Base-by-base conservation (phyloP, 805 yeast genomes). In the Candida germanica region DNA sequence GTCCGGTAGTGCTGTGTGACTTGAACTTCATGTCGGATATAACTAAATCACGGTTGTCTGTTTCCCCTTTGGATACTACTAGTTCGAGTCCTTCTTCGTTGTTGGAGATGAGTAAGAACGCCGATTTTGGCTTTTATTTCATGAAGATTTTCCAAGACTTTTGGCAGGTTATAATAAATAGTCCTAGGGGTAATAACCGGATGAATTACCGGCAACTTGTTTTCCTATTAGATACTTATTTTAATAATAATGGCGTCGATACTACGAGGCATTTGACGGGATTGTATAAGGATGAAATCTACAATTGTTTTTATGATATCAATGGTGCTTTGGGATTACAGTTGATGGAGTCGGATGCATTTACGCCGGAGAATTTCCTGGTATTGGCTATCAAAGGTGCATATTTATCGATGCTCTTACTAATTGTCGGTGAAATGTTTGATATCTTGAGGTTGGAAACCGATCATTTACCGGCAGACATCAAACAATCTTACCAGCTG, bases 1-100 rank as follows among this genome's bases (percentile, higher is more conserved):
- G 72, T 35, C 71, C 72, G 1, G 71, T 66, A 2, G 54, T 65
- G 23, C 68, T 60, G 33, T 64, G 66, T 37, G 70, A 63, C 43
- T 54, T 65, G 41, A 59, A 61, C 39, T 50, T 59, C 27, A 55
- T 64, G 65, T 50, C 49, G 14, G 65, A 61, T 18, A 20, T 7
- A 7, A 20, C 6, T 6, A 7, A 6, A 10, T 20, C 10, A 20
- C 6, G 10, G 23, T 10, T 20, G 23, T 7, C 23, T 20, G 23
- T 6, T 7, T 7, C 10, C 10, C 23, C 23, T 20, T 20, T 20
- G 10, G 23, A 20, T 20, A 6, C 9, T 7, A 20, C 6, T 6
- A 20, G 23, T 10, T 10, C 23, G 9, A 10, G 6, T 20, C 6
- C 9, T 7, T 7, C 23, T 6, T 20, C 9, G 6, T 6, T 10